Evolutionary conservation across 1,284 basidiomycete species (phyloP).

Genomic region (Cryptococcus sp.): DNA sequence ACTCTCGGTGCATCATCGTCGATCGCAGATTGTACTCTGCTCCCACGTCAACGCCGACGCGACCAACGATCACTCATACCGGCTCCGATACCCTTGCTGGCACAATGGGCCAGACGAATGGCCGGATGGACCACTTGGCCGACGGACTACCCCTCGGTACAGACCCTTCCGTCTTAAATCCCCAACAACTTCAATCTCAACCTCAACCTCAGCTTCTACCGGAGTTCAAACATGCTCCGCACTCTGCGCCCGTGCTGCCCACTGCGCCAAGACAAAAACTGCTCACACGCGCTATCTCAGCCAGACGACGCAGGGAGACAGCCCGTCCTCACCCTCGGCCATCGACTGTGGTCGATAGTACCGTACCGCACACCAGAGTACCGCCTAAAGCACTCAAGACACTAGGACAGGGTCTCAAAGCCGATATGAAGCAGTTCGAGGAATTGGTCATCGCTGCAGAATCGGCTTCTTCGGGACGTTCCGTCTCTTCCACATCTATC

Average conservation of each 20-base stretch:
- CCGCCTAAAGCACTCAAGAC: slow-evolving; percentile 7
- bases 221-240: slow-evolving; percentile 12
- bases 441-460: slow-evolving; percentile 9
- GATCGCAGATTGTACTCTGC: no score
- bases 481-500: no score
- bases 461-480: not conserved
- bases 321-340: no score
- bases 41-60: no score
- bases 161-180: not conserved
- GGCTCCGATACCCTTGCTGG: no score
- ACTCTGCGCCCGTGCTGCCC: slow-evolving; percentile 15
- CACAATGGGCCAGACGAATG: no score
- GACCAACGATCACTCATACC: no score
- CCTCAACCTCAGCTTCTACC: not conserved
- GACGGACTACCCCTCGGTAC: no score
- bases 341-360: no score
- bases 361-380: not conserved
- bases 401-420: not conserved
- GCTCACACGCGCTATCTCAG: slow-evolving; percentile 8
- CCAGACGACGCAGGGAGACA: slow-evolving; percentile 1
- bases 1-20: no score
- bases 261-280: slow-evolving; percentile 1
- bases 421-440: slow-evolving; percentile 10
- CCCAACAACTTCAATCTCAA: not conserved
- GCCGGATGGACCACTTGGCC: no score